Percentiles rank a stretch among this genome's conserved stretches.
phyloP scores from a whole-genome alignment of 495 filamentous ascomycete genomes.

The Penicillium flavigenum region DNA sequence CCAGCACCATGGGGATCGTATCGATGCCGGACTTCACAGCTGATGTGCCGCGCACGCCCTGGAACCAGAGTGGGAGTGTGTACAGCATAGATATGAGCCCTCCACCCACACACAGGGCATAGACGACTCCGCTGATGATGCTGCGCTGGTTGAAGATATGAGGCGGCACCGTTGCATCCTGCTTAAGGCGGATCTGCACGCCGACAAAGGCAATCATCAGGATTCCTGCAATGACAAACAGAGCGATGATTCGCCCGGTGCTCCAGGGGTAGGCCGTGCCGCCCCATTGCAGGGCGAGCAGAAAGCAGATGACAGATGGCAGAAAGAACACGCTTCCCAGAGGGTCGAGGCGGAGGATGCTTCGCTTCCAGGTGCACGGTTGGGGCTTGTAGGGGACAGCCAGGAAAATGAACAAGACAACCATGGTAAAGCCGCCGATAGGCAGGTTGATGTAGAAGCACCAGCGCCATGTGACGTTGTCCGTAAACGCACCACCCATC shows the following conservation, averaged over 20 bases:
- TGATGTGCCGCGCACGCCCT: constrained; percentile 50
- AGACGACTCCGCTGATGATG: constrained; percentile 47
- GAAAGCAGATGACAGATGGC: constrained; percentile 50
- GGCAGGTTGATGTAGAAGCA: constrained; percentile 68
- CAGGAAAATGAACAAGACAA: constrained; percentile 51
- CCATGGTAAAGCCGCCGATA: constrained; percentile 51
- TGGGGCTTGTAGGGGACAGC: constrained; percentile 24
- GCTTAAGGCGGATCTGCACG: constrained; percentile 46
- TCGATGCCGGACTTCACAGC: constrained; percentile 39
- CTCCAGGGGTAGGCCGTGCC: constrained; percentile 57
- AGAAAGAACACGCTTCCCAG: constrained; percentile 51
- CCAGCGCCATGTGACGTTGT: constrained; percentile 53
- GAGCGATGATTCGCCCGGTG: constrained; percentile 50
- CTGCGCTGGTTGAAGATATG: constrained; percentile 57
- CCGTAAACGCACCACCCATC: constrained; percentile 35
- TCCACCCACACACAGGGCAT: constrained; percentile 24
- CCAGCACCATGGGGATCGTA: constrained; percentile 45
- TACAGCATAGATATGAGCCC: constrained; percentile 49
- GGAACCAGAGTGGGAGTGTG: constrained; percentile 75
- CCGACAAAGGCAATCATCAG: constrained; percentile 44
- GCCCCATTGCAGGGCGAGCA: constrained; percentile 63
- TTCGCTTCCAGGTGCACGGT: constrained; percentile 20
- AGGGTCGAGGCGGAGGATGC: constrained; percentile 51
- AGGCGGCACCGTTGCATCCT: constrained; percentile 54
- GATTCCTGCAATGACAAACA: constrained; percentile 50